A percentile compares a stretch with the other conserved stretches of the same genome.
Evolutionary conservation across 2,329 filamentous ascomycete species (phyloP).

Genomic region (Monosporascus sp.): DNA sequence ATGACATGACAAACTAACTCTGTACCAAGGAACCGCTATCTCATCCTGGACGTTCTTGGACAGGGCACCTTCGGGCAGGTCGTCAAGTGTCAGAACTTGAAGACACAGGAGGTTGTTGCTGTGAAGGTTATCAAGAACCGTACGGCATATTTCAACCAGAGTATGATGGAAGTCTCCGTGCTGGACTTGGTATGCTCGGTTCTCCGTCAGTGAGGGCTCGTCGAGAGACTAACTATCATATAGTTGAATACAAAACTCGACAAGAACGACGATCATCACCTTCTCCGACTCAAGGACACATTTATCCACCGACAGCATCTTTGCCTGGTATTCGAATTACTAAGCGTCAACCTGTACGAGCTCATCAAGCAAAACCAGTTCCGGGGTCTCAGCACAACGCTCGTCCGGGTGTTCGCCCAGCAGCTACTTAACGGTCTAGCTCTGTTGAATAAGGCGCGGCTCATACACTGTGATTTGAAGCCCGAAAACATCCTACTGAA

Average conservation of each 20-base stretch:
- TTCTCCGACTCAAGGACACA: conserved; percentile 90
- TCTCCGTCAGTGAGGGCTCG: neutral
- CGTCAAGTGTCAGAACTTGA: conserved; percentile 97
- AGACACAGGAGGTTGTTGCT: conserved; percentile 96
- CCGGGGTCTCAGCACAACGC: conserved; percentile 89
- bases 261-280: conserved; percentile 97
- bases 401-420: conserved; percentile 95
- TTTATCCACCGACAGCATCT: conserved; percentile 98
- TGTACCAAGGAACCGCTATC: conserved; percentile 72
- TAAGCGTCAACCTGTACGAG: conserved; percentile 97
- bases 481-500: conserved; percentile 97
- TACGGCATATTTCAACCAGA: conserved; percentile 99
- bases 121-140: conserved; percentile 99
- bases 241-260: conserved; percentile 97
- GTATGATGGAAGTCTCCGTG: conserved; percentile 99
- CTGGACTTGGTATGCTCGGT: conserved; percentile 69
- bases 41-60: conserved; percentile 93
- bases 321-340: conserved; percentile 89
- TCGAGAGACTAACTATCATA: conserved; percentile 18
- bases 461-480: conserved; percentile 98
- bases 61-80: conserved; percentile 98
- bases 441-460: conserved; percentile 86
- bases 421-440: conserved; percentile 90
- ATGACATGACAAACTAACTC: conserved; percentile 8
- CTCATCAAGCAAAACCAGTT: conserved; percentile 99